phyloP scores from a whole-genome alignment of 2,329 filamentous ascomycete genomes.

The Xylaria digitata region DNA sequence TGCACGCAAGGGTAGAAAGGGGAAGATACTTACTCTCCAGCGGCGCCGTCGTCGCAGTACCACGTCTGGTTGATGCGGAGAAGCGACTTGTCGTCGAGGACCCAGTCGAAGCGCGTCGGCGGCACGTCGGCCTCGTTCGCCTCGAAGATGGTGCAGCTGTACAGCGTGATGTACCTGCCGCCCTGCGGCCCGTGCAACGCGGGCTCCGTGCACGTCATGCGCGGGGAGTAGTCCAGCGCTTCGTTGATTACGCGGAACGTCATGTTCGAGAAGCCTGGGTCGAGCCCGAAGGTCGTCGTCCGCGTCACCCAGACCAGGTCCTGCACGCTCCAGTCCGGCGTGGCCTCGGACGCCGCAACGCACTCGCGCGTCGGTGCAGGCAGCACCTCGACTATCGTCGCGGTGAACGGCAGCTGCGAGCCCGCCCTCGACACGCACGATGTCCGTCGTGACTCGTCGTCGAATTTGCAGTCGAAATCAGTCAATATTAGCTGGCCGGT shows the following conservation, averaged over 20 bases:
- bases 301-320: constrained; percentile 15
- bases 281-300: constrained; percentile 17
- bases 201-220: constrained; percentile 20
- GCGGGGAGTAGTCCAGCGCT: constrained; percentile 27
- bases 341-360: constrained; percentile 13
- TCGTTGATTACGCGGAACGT: constrained; percentile 20
- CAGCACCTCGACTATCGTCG: constrained; percentile 23
- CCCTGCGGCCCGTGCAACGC: constrained; percentile 19
- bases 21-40: constrained; percentile 7
- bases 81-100: constrained; percentile 9
- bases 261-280: constrained; percentile 15
- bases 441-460: constrained; percentile 4
- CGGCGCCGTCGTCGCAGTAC: constrained; percentile 20
- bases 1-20: too few species aligned
- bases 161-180: constrained; percentile 20
- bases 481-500: constrained; percentile 5
- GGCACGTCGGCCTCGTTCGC: constrained; percentile 26
- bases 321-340: constrained; percentile 25
- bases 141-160: constrained; percentile 23
- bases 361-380: constrained; percentile 13
- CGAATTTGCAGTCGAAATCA: constrained; percentile 12
- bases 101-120: constrained; percentile 26
- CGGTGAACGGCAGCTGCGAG: neutral
- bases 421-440: constrained; percentile 2
- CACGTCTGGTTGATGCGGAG: constrained; percentile 28